Evolutionary conservation across 805 yeast species (phyloP).

Genomic region (Grigorovia humatica): DNA sequence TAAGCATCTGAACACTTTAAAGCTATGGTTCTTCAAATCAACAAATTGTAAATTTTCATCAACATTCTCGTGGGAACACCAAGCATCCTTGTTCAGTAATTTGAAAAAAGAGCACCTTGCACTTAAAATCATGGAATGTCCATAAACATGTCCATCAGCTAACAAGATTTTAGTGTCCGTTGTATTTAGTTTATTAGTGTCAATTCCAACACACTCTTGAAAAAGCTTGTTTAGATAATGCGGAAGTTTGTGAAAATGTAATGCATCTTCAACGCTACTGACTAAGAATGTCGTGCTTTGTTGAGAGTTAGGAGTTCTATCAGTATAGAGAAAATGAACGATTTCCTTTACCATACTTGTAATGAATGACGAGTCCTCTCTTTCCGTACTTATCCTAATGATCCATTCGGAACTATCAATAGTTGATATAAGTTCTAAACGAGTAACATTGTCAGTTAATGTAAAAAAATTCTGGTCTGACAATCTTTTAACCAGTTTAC

Average conservation of each 20-base stretch:
- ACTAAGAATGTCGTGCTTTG: conserved; percentile 7
- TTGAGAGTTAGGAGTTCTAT: conserved; percentile 12
- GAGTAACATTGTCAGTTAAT: conserved; percentile 4
- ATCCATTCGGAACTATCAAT: conserved; percentile 2
- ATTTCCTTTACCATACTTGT: conserved; percentile 1
- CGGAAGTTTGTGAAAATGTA: conserved; percentile 11
- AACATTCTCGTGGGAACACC: conserved; percentile 31
- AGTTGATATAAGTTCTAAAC: background rate
- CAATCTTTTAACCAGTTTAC: conserved; percentile 5
- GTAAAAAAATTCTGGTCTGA: background rate
- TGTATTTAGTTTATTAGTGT: background rate
- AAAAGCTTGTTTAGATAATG: background rate
- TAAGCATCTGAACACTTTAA: conserved; percentile 35
- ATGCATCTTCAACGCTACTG: conserved; percentile 12
- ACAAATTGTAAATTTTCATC: conserved; percentile 16
- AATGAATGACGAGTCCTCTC: background rate
- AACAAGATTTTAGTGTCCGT: conserved; percentile 39
- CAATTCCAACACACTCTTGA: too few relatives aligned
- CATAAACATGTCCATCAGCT: conserved; percentile 35
- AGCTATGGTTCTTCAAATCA: conserved; percentile 32
- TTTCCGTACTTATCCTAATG: conserved; percentile 1
- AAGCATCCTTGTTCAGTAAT: conserved; percentile 42
- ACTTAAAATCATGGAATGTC: conserved; percentile 44
- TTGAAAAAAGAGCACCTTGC: conserved; percentile 56
- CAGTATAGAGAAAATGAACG: conserved; percentile 20